Base-by-base conservation (phyloP, 2,329 filamentous ascomycete genomes). In the Emericellopsis cladophorae region DNA sequence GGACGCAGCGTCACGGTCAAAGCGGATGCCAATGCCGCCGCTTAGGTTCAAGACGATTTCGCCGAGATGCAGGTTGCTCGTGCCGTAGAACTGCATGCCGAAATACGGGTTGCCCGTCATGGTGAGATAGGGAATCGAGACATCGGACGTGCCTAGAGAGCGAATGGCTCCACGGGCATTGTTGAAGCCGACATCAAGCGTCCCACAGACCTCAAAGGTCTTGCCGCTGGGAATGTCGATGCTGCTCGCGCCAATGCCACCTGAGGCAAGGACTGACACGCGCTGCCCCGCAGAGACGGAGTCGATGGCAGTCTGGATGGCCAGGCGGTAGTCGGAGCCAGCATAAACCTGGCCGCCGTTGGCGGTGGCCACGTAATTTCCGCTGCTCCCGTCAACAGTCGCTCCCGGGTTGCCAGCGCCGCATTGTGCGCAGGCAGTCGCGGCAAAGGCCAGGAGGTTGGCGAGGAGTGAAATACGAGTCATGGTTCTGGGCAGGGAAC, bases 331-430 rank as follows among this genome's bases (percentile, higher is more conserved):
- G 24, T 41, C 33, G 15, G 32, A 14, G 21, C 40, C 40, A n/a
- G 9, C 36, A 23, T 41, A 41, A 11, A 41, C 40, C 6, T 37
- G 16, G 33, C 16, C 14, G 9, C 40, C 40, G n/a, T 36, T 31
- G 8, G 18, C 40, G 7, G 12, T 41, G 5, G 40, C 40, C 2
- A 26, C 24, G 34, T 36, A 41, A 14, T 22, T 40, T 5, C 24
- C 24, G 18, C 37, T 26, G 15, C 15, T 64, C 42, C 65, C 66
- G 7, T 65, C 65, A 7, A 70, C 67, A n/a, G 42, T 56, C 22
- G 62, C 65, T 42, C 65, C 46, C 1, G 66, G 65, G 2, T 55
- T 58, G 40, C 64, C 65, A n/a, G 65, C 56, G 42, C 66, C 66
- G 49, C 67, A 70, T 46, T 68, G 62, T 16, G 59, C 65, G 7